Conservation (phyloP, 768 basidiomycete genomes). For the Boletus bicolor region DNA sequence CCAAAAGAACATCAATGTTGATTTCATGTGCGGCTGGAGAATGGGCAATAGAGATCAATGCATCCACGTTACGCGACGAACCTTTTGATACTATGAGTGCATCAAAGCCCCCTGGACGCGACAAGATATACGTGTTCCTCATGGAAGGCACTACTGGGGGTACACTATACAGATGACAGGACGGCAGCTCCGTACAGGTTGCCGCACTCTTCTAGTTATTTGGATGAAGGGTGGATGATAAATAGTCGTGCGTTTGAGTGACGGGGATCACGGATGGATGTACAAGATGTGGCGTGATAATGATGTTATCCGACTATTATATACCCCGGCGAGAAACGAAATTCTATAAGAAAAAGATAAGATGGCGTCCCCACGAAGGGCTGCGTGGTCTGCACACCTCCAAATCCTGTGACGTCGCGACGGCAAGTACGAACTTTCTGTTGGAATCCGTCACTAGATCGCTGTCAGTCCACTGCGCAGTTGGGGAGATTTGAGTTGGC, state of each 20-base stretch:
- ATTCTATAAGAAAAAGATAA: slow-evolving; percentile 16
- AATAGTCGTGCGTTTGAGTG: not conserved
- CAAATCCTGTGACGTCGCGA: slow-evolving; percentile 75
- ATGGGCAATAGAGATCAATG: not conserved
- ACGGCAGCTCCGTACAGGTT: not conserved
- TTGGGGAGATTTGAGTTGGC: slow-evolving; percentile 14
- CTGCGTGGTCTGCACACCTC: slow-evolving; percentile 32
- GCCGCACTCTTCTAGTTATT: not conserved
- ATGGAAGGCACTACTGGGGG: not conserved
- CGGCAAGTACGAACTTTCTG: slow-evolving; percentile 79
- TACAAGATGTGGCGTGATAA: not conserved
- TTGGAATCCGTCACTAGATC: slow-evolving; percentile 72
- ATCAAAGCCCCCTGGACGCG: not conserved
- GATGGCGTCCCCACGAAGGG: not conserved
- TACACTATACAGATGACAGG: not conserved
- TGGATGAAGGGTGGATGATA: not conserved
- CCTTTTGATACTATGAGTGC: not conserved
- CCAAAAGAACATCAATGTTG: not conserved
- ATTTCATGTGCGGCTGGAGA: not conserved
- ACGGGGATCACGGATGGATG: not conserved
- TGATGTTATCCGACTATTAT: slow-evolving; percentile 9
- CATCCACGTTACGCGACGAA: not conserved
- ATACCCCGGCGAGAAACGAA: slow-evolving; percentile 30
- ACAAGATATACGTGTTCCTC: not conserved
- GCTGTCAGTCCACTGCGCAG: not conserved